Conservation (phyloP, 2,329 filamentous ascomycete genomes). For the Xylariomycetidae sp. region DNA sequence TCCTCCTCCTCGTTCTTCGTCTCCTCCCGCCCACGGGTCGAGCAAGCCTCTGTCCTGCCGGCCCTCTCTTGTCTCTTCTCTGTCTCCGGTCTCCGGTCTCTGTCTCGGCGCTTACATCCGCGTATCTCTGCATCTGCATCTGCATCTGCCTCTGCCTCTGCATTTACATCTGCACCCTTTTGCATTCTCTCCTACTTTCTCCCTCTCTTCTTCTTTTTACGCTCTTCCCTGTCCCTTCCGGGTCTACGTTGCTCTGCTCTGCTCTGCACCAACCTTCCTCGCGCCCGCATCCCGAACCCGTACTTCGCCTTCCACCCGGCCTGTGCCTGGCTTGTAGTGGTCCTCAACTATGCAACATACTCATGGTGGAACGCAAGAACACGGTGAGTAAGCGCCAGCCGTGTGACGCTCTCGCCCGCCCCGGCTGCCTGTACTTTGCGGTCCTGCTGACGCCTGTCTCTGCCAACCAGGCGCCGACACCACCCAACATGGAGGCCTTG, state of each 20-base stretch:
- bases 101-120: no score
- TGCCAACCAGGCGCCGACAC: conserved; percentile 33
- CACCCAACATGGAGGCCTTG: conserved; percentile 31
- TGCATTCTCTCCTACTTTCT: conserved; percentile 2
- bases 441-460: conserved; percentile 18
- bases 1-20: no score
- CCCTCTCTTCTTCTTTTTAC: background rate
- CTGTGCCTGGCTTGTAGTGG: conserved; percentile 7
- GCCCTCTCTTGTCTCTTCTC: no score
- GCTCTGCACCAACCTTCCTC: background rate
- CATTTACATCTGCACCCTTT: conserved; percentile 1
- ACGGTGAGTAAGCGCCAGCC: no score
- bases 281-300: conserved; percentile 1
- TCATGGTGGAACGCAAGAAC: conserved; percentile 35
- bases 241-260: conserved; percentile 1
- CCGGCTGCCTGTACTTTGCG: no score
- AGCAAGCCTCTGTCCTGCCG: no score
- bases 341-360: conserved; percentile 39
- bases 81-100: no score
- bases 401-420: no score
- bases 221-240: conserved; percentile 5
- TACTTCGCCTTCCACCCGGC: conserved; percentile 1
- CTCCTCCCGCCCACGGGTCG: no score
- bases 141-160: background rate
- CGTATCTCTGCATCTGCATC: no score